Evolutionary conservation across 2,329 filamentous ascomycete species (phyloP), one percentile per base, ranked within the genome.

Genomic region (Pyrenochaeta sp.): DNA sequence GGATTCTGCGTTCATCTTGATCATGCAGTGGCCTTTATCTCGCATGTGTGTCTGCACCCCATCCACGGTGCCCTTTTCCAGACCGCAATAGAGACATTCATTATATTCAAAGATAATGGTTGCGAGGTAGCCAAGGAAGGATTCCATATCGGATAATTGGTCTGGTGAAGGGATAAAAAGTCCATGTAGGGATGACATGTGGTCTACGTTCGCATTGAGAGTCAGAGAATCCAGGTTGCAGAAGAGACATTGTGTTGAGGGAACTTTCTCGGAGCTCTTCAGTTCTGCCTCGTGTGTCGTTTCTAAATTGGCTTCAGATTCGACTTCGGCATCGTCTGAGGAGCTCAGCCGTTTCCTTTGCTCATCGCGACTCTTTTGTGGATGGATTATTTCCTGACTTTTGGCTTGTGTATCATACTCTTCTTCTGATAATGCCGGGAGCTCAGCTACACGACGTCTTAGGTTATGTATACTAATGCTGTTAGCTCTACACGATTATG

Each of bases 61-160:
- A 3, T 48, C 31, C 7, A 62, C 56, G 4, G 67, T 65, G 27
- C 41, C 46, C 48, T 69, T 72, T 30, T 53, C 59, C 10, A 54
- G 40, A 31, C 71, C 70, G 47, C 73, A 76, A 56, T 75, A 75
- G 18, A 76, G 63, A 47, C 73, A 76, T 61, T 75, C 69, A 41
- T 75, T 52, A 42, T 60, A 75, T 27, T 54, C 50, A 14, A 46
- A 49, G 11, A 75, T 51, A 7, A 64, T 54, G 1, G 59, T 67
- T 17, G 60, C 64, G 4, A 76, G 68, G 51, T 75, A 76, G 1
- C 58, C 56, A 12, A 76, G 27, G 45, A 75, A 66, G 6, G 51
- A 63, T 45, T 68, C 49, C 31, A 75, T 48, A 51, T 73, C 66
- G 43, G 48, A 49, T 18, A 76, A 30, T 32, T 50, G 45, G 15